These are phyloP conservation scores for Aspergillus costaricaensis DNA, from an alignment of 2,329 filamentous ascomycete genomes.

Conservation along the genomic window DNA sequence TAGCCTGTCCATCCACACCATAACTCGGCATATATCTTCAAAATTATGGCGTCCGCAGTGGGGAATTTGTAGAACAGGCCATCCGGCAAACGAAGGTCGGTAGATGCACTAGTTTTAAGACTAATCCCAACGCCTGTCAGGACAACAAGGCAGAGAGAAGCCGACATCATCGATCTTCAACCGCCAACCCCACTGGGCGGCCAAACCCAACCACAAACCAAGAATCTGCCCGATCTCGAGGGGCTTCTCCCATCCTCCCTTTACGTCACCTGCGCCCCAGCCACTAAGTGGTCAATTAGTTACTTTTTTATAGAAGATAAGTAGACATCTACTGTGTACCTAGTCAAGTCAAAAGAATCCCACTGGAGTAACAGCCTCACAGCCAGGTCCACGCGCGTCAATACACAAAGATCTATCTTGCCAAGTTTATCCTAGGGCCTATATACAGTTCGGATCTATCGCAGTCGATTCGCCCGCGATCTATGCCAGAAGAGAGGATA, in stretches of 20 bases:
- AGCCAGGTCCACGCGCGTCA: neutral
- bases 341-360: neutral
- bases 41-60: neutral
- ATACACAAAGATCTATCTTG: constrained; percentile 22
- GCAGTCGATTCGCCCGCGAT: constrained; percentile 21
- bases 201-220: neutral
- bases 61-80: neutral
- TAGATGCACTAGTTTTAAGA: no score
- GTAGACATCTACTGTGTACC: neutral
- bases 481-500: constrained; percentile 14
- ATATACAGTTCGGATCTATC: constrained; percentile 27
- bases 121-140: neutral
- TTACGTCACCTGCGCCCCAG: constrained; percentile 3
- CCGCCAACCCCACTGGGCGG: neutral
- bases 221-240: neutral
- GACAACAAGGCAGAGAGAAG: neutral
- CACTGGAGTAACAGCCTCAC: neutral
- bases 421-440: constrained; percentile 23
- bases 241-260: neutral
- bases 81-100: neutral
- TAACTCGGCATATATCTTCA: neutral
- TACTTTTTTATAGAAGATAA: neutral
- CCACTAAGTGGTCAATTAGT: neutral
- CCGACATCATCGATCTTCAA: constrained; percentile 9
- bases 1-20: neutral